These are phyloP conservation scores for Rhizopogon salebrosus DNA, from an alignment of 768 basidiomycete species.

Conservation along the genomic window DNA sequence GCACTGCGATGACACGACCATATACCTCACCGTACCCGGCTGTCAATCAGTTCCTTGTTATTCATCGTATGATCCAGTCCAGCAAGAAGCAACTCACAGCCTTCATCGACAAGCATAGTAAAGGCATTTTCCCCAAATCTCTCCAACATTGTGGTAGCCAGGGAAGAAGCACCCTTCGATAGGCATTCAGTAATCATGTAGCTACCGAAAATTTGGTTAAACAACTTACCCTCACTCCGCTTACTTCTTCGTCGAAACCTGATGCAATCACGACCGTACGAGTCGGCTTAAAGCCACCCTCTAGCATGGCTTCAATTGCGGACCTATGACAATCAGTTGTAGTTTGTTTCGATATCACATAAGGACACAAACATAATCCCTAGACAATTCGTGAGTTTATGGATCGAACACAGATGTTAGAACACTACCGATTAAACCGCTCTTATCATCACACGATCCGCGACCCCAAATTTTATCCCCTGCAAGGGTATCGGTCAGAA, in stretches of 20 bases:
- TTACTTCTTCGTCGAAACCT: constrained; percentile 51
- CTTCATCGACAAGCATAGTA: constrained; percentile 82
- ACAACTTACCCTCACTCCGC: constrained; percentile 34
- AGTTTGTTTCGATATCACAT: background rate
- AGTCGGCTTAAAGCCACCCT: constrained; percentile 39
- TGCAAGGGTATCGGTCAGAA: background rate
- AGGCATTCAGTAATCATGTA: background rate
- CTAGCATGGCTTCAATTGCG: constrained; percentile 41
- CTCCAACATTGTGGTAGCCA: constrained; percentile 41
- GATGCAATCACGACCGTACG: constrained; percentile 34
- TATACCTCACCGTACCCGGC: background rate
- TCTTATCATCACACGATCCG: constrained; percentile 71
- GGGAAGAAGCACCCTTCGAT: constrained; percentile 43
- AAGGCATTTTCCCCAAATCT: constrained; percentile 67
- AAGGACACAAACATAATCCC: background rate
- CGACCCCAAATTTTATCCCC: constrained; percentile 67
- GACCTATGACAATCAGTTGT: constrained; percentile 19
- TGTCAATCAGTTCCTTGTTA: background rate
- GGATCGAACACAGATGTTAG: background rate
- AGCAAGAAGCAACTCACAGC: constrained; percentile 38
- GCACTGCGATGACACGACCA: constrained; percentile 39
- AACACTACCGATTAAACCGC: constrained; percentile 38
- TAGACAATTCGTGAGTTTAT: background rate
- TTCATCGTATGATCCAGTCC: background rate
- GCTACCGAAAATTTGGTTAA: background rate